phyloP scores from a whole-genome alignment of 306 rosid genomes.

The Ochetophila trinervis region DNA sequence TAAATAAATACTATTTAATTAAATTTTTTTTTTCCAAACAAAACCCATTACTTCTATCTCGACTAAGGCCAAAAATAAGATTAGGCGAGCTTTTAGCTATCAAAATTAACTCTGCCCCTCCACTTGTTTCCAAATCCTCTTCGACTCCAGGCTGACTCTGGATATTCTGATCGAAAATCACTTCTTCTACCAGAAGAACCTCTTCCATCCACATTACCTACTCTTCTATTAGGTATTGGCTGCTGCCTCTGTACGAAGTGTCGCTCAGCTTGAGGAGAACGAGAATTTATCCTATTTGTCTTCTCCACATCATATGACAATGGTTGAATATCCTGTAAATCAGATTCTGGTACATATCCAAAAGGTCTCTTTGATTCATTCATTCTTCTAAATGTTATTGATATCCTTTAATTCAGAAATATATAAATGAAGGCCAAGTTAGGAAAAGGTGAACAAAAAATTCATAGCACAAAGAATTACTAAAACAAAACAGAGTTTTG shows the following conservation, averaged over 20 bases:
- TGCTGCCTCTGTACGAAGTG: slow-evolving; percentile 26
- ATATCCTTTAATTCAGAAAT: slow-evolving; percentile 48
- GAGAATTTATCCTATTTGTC: slow-evolving; percentile 31
- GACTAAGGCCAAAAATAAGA: no score
- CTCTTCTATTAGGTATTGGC: slow-evolving; percentile 38
- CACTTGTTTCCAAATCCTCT: slow-evolving; percentile 45
- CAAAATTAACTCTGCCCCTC: slow-evolving; percentile 32
- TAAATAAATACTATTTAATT: no score
- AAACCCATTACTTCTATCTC: no score
- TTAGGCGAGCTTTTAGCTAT: slow-evolving; percentile 25
- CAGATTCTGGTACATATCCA: slow-evolving; percentile 61
- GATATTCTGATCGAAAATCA: slow-evolving; percentile 42
- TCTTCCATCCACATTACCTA: slow-evolving; percentile 38
- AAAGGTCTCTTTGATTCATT: slow-evolving; percentile 58
- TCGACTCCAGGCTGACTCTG: slow-evolving; percentile 35
- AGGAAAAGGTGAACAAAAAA: slow-evolving; percentile 6
- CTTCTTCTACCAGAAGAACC: slow-evolving; percentile 42
- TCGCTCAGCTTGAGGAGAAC: slow-evolving; percentile 37
- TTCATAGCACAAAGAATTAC: neutral
- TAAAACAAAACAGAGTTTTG: slow-evolving; percentile 2
- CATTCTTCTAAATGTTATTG: slow-evolving; percentile 95
- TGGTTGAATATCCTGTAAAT: slow-evolving; percentile 74
- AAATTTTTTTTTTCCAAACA: neutral
- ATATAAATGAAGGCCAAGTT: slow-evolving; percentile 13
- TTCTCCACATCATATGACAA: slow-evolving; percentile 51